Evolutionary conservation across 2,329 filamentous ascomycete genomes (phyloP).

Genomic region (Ceratocystis diversiconidia): DNA sequence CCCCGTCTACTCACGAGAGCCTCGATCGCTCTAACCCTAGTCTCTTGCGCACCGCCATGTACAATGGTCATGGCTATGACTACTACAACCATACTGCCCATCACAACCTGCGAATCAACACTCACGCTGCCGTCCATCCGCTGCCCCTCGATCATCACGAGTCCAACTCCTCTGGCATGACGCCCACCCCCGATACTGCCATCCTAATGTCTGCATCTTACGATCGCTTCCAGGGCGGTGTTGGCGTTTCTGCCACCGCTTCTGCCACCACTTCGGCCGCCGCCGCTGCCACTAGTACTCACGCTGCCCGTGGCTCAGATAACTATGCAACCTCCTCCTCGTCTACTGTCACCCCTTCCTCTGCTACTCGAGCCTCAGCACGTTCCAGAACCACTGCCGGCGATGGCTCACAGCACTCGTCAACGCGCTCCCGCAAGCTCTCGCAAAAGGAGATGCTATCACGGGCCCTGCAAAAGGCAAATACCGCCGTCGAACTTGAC

Average conservation of each 20-base stretch:
- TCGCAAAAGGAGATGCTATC: conserved; percentile 94
- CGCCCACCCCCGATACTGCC: conserved; percentile 16
- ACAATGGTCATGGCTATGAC: conserved; percentile 16
- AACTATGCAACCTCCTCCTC: neutral
- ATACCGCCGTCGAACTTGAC: conserved; percentile 86
- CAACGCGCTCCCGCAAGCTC: conserved; percentile 25
- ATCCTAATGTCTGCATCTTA: conserved; percentile 17
- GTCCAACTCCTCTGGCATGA: conserved; percentile 9
- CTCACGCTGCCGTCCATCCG: conserved; percentile 10
- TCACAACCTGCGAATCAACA: conserved; percentile 17
- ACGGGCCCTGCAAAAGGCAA: conserved; percentile 87
- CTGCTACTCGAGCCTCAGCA: neutral
- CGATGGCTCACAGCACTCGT: conserved; percentile 9
- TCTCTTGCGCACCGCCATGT: conserved; percentile 13
- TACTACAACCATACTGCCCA: conserved; percentile 12
- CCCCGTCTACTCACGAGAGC: neutral
- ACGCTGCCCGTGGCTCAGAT: neutral
- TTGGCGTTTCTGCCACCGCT: conserved; percentile 1
- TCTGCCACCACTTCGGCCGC: neutral
- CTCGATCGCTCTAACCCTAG: neutral
- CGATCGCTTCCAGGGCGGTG: conserved; percentile 11
- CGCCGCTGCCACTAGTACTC: neutral
- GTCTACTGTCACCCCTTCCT: neutral
- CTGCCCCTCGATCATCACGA: conserved; percentile 9
- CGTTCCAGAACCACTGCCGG: neutral